Base-by-base conservation (phyloP, 2,329 filamentous ascomycete species). In the Nothophaeocryptopus gaeumannii region DNA sequence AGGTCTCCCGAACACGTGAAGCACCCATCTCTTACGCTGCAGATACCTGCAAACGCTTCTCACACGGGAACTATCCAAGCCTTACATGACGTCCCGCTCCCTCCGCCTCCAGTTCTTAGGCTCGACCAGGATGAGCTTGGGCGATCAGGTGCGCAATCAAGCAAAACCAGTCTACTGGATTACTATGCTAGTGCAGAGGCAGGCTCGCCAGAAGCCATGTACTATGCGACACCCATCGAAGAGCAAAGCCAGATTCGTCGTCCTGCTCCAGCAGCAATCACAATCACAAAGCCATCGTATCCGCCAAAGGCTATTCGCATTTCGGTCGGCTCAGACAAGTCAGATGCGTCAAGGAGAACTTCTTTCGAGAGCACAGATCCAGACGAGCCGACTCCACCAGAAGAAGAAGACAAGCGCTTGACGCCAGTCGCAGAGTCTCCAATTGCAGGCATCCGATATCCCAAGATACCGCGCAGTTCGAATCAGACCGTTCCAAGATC, bases 321-420 rank as follows among this genome's bases (percentile, higher is more conserved):
- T 33, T 54, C 51, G 20, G 39, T 56, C 15, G 35, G 47, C 14
- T 47, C 48, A 41, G 37, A 33, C n/a, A 31, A 45, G 4, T 67
- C 66, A 8, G 67, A 70, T 16, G 56, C 48, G 11, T 67, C 64
- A 7, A 69, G 72, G 14, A 51, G 57, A 13, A 77, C 74, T 2
- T 73, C 72, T 3, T 76, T 77, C 52, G 74, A 77, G 55, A 73
- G 72, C 29, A 67, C 63, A 3, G 72, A 72, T 52, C 62, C 66
- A 3, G 69, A 75, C 47, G 74, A 76, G 49, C 67, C 72, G 2
- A 76, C 74, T 2, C 74, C 68, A 5, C 67, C 74, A 1, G 72
- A 74, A 26, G 72, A 75, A 47, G 68, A 70, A 12, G 69, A 71
- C 9, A 68, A 69, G 39, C 63, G 68, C 5, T 65, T 75, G 5